Evolutionary conservation across 108 stramenopile species (phyloP).

Genomic region (Nitzschia sp.): DNA sequence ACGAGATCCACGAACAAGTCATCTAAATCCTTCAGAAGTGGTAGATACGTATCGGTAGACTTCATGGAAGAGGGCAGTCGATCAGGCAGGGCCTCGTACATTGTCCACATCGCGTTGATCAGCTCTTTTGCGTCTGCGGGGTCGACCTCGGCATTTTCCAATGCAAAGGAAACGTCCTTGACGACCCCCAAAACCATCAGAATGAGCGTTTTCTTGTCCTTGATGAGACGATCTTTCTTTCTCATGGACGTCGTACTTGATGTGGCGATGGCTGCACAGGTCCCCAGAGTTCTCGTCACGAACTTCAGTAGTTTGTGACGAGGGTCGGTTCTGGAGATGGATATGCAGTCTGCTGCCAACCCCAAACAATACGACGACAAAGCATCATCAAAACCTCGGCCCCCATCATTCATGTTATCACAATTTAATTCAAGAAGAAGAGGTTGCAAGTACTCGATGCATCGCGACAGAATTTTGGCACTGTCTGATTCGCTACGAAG

Average conservation of each 20-base stretch:
- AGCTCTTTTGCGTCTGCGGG: not conserved
- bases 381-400: slow-evolving; percentile 7
- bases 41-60: not conserved
- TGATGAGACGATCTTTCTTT: slow-evolving; percentile 34
- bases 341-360: slow-evolving; percentile 4
- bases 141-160: not conserved
- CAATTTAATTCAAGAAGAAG: slow-evolving; percentile 8
- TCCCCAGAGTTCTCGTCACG: not conserved
- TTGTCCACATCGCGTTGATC: slow-evolving; percentile 35
- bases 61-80: slow-evolving; percentile 1
- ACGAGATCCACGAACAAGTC: slow-evolving; percentile 18
- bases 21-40: slow-evolving; percentile 1
- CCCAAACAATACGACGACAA: slow-evolving; percentile 14
- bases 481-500: not conserved
- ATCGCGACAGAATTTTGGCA: slow-evolving; percentile 12
- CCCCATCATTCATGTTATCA: not conserved
- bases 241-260: slow-evolving; percentile 33
- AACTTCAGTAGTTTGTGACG: not conserved
- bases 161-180: not conserved
- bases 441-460: slow-evolving; percentile 21
- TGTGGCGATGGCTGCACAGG: slow-evolving; percentile 26
- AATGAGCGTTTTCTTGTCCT: slow-evolving; percentile 20
- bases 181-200: slow-evolving; percentile 23
- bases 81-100: slow-evolving; percentile 49
- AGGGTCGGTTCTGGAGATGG: not conserved